phyloP scores from a whole-genome alignment of 2,329 filamentous ascomycete species.

The Didymellaceae sp. region DNA sequence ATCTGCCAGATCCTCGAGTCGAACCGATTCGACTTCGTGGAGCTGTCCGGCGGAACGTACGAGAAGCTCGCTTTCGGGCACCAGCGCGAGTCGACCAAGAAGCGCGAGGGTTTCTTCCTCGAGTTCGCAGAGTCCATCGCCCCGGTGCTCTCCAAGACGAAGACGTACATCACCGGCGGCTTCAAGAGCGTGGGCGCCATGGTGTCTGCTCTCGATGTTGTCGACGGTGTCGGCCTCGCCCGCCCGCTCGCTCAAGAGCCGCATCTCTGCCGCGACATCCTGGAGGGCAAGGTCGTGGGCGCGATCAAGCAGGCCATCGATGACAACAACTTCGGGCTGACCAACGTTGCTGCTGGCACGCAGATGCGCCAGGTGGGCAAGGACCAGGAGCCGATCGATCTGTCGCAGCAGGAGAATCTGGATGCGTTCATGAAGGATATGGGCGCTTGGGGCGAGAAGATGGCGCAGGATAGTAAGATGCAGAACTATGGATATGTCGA shows the following conservation, averaged over 20 bases:
- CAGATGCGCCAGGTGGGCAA: constrained; percentile 62
- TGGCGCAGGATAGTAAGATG: constrained; percentile 49
- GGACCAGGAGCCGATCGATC: constrained; percentile 61
- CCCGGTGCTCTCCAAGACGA: constrained; percentile 62
- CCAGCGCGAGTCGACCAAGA: constrained; percentile 61
- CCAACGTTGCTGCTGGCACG: constrained; percentile 55
- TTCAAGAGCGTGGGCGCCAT: constrained; percentile 63
- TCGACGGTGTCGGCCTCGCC: constrained; percentile 67
- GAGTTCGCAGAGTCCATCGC: constrained; percentile 64
- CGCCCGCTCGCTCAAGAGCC: constrained; percentile 62
- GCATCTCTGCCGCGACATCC: constrained; percentile 53
- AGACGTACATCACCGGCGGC: constrained; percentile 66
- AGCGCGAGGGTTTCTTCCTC: constrained; percentile 66
- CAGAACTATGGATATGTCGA: constrained; percentile 56
- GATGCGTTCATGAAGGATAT: constrained; percentile 59
- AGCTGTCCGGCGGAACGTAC: constrained; percentile 67
- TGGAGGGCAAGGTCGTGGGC: constrained; percentile 51
- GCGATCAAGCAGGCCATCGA: constrained; percentile 58
- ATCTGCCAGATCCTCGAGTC: constrained; percentile 59
- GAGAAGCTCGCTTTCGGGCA: constrained; percentile 60
- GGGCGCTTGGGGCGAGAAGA: constrained; percentile 51
- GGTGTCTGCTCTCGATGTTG: constrained; percentile 62
- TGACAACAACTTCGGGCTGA: constrained; percentile 60
- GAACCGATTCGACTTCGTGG: constrained; percentile 63
- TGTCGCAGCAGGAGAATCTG: constrained; percentile 56